phyloP scores from a whole-genome alignment of 768 basidiomycete genomes.

The Leucosporidium scottii region DNA sequence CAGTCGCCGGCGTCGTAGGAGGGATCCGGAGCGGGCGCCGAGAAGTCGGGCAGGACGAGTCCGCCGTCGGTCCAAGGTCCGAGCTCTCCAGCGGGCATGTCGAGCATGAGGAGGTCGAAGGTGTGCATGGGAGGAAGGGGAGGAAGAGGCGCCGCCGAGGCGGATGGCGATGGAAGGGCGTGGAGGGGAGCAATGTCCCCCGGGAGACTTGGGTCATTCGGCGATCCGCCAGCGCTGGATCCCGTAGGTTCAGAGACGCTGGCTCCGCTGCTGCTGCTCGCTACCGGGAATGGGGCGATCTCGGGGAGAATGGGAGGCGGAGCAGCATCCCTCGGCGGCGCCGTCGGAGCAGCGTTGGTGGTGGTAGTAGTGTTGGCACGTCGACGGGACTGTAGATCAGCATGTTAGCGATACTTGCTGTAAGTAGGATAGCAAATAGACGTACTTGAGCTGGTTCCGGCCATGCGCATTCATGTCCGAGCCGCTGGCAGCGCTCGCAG shows the following conservation, averaged over 20 bases:
- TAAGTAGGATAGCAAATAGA: background rate
- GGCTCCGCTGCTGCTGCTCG: background rate
- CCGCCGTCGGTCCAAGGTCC: too few species aligned
- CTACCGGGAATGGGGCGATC: background rate
- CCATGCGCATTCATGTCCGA: background rate
- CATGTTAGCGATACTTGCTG: background rate
- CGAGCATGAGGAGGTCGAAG: too few species aligned
- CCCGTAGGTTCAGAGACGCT: too few species aligned
- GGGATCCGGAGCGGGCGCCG: background rate
- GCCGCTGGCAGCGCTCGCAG: background rate
- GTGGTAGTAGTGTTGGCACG: background rate
- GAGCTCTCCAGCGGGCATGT: too few species aligned
- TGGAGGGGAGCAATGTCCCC: too few species aligned
- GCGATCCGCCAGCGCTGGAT: too few species aligned
- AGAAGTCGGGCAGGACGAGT: too few species aligned
- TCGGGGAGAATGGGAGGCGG: background rate
- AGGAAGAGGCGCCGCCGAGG: too few species aligned
- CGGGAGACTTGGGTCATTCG: too few species aligned
- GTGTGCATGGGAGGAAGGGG: too few species aligned
- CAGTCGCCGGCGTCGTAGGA: background rate
- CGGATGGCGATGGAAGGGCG: too few species aligned
- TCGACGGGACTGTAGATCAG: background rate
- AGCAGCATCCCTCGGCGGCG: background rate
- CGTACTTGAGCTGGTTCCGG: background rate
- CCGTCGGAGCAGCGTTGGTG: too few species aligned